These are phyloP conservation scores for Chrysoporthe deuterocubensis DNA, from an alignment of 2,329 filamentous ascomycete species.

Conservation along the genomic window DNA sequence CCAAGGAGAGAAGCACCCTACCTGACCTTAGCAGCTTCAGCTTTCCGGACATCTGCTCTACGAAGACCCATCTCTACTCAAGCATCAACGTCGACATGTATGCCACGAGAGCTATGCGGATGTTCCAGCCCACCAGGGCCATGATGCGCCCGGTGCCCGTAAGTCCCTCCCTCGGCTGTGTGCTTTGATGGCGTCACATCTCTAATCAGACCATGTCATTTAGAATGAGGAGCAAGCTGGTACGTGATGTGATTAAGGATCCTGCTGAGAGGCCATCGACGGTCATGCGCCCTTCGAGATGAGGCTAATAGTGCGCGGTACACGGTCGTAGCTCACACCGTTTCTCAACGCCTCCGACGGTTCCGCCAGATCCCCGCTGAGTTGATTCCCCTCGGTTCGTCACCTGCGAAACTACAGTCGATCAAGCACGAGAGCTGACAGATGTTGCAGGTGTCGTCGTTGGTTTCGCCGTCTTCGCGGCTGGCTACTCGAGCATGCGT, in stretches of 20 bases:
- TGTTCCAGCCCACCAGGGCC: constrained; percentile 68
- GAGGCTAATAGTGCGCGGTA: constrained; percentile 17
- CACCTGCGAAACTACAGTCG: constrained; percentile 29
- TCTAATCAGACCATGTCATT: constrained; percentile 42
- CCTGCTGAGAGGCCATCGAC: constrained; percentile 26
- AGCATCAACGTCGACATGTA: constrained; percentile 57
- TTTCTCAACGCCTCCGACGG: constrained; percentile 91
- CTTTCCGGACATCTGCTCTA: constrained; percentile 24
- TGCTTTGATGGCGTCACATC: constrained; percentile 15
- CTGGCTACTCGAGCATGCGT: constrained; percentile 77
- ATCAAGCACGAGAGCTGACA: constrained; percentile 33
- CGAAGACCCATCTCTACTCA: constrained; percentile 37
- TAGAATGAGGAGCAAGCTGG: constrained; percentile 71
- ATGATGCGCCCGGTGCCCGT: constrained; percentile 76
- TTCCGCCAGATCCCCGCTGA: constrained; percentile 91
- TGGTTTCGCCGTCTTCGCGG: constrained; percentile 79
- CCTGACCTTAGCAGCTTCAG: constrained; percentile 25
- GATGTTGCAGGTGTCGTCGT: constrained; percentile 75
- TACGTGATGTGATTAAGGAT: constrained; percentile 47
- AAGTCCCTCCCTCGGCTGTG: constrained; percentile 44
- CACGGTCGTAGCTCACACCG: constrained; percentile 77
- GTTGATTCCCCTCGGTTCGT: constrained; percentile 90
- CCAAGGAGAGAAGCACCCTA: constrained; percentile 14
- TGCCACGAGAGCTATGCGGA: constrained; percentile 67
- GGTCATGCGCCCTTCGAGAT: constrained; percentile 4